These are phyloP conservation scores for Meyerozyma smithsonii DNA, from an alignment of 1,139 yeast genomes.

Conservation along the genomic window DNA sequence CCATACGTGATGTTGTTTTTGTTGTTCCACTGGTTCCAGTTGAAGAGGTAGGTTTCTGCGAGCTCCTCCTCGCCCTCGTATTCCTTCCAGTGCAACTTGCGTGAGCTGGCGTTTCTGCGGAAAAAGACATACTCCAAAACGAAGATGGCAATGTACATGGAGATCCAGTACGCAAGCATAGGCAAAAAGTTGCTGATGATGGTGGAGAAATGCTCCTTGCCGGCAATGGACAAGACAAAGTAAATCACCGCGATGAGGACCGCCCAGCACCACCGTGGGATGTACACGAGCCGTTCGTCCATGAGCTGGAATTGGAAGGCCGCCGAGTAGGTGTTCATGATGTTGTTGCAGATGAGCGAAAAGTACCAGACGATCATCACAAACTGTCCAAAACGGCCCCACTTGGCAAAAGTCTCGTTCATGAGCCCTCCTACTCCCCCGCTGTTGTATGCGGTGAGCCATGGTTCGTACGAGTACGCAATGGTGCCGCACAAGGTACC, in stretches of 20 bases:
- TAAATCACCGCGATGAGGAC: slow-evolving; percentile 16
- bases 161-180: slow-evolving; percentile 27
- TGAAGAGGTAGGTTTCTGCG: slow-evolving; percentile 9
- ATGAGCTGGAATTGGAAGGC: slow-evolving; percentile 24
- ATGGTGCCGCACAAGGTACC: slow-evolving; percentile 22
- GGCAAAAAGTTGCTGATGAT: slow-evolving; percentile 23
- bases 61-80: slow-evolving; percentile 7
- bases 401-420: slow-evolving; percentile 17
- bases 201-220: slow-evolving; percentile 19
- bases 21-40: slow-evolving; percentile 18
- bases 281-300: slow-evolving; percentile 14
- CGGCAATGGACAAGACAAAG: slow-evolving; percentile 19
- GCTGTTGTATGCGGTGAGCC: slow-evolving; percentile 18
- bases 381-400: slow-evolving; percentile 28
- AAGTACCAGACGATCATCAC: slow-evolving; percentile 29
- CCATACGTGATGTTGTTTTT: slow-evolving; percentile 19
- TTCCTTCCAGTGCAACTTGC: slow-evolving; percentile 14
- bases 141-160: slow-evolving; percentile 21
- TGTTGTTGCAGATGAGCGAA: slow-evolving; percentile 34
- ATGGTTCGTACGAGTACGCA: slow-evolving; percentile 20
- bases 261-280: slow-evolving; percentile 27
- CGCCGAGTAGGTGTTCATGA: slow-evolving; percentile 27
- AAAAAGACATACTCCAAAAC: slow-evolving; percentile 22
- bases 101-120: slow-evolving; percentile 9
- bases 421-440: slow-evolving; percentile 24